phyloP scores from a whole-genome alignment of 179 eudicot species.

The Beta macrorhiza region DNA sequence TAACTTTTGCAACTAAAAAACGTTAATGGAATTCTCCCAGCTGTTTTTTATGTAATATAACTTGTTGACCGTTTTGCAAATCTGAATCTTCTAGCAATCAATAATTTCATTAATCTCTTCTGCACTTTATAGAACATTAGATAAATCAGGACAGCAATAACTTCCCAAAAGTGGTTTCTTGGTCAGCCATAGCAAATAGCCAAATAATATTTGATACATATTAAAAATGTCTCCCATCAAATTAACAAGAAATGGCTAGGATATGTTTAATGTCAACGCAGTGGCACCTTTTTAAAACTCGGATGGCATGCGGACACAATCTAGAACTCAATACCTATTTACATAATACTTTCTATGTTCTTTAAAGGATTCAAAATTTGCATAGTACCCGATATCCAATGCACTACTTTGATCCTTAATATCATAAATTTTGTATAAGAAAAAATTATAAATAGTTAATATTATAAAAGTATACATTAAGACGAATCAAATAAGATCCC shows the following conservation, averaged over 20 bases:
- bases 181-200: neutral
- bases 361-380: too few relatives aligned
- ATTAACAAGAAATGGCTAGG: neutral
- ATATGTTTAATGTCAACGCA: neutral
- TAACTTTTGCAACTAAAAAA: neutral
- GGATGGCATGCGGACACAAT: too few relatives aligned
- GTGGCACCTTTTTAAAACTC: neutral
- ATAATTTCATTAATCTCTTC: neutral
- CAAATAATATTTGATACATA: neutral
- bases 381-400: too few relatives aligned
- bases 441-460: too few relatives aligned
- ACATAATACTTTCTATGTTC: too few relatives aligned
- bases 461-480: too few relatives aligned
- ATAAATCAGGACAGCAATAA: neutral
- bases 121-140: neutral
- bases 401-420: too few relatives aligned
- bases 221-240: neutral
- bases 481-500: too few relatives aligned
- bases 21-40: neutral
- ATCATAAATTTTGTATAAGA: too few relatives aligned
- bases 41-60: neutral
- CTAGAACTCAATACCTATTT: too few relatives aligned
- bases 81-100: neutral
- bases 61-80: neutral
- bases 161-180: neutral